phyloP scores from a whole-genome alignment of 441 rosid species.

The Cnidoscolus chayamansa region DNA sequence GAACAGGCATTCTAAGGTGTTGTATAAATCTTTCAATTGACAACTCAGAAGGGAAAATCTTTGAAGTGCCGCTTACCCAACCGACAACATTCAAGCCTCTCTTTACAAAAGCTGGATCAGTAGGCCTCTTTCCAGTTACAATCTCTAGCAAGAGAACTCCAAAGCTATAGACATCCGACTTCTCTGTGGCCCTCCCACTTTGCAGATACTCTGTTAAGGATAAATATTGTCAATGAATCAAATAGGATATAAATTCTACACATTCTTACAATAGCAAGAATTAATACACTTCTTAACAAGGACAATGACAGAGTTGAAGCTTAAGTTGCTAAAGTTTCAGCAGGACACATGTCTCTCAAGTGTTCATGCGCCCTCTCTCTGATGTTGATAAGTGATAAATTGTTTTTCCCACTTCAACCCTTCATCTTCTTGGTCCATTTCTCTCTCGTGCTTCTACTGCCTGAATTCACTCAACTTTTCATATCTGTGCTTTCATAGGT shows the following conservation, averaged over 20 bases:
- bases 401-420: too few species aligned
- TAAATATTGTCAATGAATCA: constrained; percentile 9
- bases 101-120: constrained; percentile 70
- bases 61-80: constrained; percentile 55
- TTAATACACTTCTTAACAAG: neutral
- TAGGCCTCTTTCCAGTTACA: constrained; percentile 86
- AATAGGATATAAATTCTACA: neutral
- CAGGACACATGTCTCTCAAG: too few species aligned
- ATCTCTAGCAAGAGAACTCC: constrained; percentile 95
- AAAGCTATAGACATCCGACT: constrained; percentile 93
- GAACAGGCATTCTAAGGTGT: neutral
- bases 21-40: neutral
- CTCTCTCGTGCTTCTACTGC: too few species aligned
- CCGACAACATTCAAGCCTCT: constrained; percentile 91
- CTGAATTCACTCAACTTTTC: too few species aligned
- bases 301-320: neutral
- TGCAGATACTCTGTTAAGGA: constrained; percentile 75
- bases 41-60: neutral
- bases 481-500: too few species aligned
- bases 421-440: too few species aligned
- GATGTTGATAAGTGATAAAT: too few species aligned
- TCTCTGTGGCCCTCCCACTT: constrained; percentile 92
- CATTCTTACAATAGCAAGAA: neutral
- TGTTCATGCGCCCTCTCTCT: too few species aligned
- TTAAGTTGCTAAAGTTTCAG: neutral